Evolutionary conservation across 805 yeast species (phyloP).

Genomic region (Wickerhamiella dianesei): DNA sequence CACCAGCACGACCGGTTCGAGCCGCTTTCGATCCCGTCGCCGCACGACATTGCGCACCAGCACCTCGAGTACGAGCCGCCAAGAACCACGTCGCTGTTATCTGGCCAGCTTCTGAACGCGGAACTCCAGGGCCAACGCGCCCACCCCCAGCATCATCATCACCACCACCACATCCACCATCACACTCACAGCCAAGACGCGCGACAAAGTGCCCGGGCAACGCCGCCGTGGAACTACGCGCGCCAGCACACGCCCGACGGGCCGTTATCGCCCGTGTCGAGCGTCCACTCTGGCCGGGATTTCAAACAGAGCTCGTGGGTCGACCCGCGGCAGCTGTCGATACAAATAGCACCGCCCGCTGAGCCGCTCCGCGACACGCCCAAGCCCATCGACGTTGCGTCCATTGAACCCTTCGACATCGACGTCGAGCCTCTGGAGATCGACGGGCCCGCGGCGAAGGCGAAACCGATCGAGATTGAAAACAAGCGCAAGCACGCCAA

Average conservation of each 20-base stretch:
- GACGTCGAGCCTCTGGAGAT: no score
- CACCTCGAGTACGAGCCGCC: no score
- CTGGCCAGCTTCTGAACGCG: not conserved
- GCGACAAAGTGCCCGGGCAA: not conserved
- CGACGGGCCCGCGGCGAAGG: not conserved
- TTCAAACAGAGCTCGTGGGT: not conserved
- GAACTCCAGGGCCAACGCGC: not conserved
- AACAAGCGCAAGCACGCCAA: not conserved
- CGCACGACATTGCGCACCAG: conserved; percentile 1
- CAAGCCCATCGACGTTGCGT: not conserved
- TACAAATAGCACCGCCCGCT: not conserved
- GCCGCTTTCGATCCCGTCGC: not conserved
- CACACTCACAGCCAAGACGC: not conserved
- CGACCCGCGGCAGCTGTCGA: not conserved
- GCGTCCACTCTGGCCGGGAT: not conserved
- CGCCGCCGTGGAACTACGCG: not conserved
- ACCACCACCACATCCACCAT: not conserved
- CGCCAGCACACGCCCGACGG: not conserved
- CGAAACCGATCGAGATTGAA: not conserved
- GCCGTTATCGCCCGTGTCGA: not conserved
- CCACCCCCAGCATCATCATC: not conserved
- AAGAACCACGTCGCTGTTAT: no score
- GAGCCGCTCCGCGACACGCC: not conserved
- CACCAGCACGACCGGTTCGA: not conserved
- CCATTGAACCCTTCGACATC: not conserved